phyloP scores from a whole-genome alignment of 352 stramenopile genomes.

The Saprolegnia diclina region DNA sequence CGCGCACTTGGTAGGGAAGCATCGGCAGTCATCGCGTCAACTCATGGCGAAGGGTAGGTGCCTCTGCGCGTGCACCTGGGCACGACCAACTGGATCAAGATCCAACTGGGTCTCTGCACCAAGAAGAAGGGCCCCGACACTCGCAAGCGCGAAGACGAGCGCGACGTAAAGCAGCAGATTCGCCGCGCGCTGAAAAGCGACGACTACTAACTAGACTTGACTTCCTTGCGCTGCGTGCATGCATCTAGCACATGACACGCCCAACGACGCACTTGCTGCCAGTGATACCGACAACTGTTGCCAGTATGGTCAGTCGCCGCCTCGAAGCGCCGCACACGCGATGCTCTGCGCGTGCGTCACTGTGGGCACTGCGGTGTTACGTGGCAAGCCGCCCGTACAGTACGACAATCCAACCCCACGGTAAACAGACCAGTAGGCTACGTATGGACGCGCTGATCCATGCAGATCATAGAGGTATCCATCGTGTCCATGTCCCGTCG shows the following conservation, averaged over 20 bases:
- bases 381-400: no score
- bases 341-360: not conserved
- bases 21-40: not conserved
- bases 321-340: not conserved
- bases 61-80: conserved; percentile 65
- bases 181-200: conserved; percentile 29
- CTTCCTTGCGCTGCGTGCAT: not conserved
- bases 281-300: not conserved
- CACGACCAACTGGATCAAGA: conserved; percentile 79
- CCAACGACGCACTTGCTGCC: not conserved
- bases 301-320: no score
- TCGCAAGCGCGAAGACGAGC: conserved; percentile 63
- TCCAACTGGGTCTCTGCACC: conserved; percentile 67
- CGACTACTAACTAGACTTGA: conserved; percentile 36
- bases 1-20: conserved; percentile 51
- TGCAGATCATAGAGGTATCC: no score
- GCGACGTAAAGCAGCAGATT: conserved; percentile 66
- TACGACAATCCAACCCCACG: no score
- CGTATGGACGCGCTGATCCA: no score
- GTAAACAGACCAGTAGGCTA: no score
- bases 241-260: not conserved
- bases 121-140: conserved; percentile 63
- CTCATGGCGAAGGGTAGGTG: conserved; percentile 36
- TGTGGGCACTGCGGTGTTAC: not conserved
- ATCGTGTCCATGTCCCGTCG: no score